A percentile compares a stretch with the other conserved stretches of the same genome.
Conservation (phyloP, 129 eudicot species). For the Flaveria bidentis region DNA sequence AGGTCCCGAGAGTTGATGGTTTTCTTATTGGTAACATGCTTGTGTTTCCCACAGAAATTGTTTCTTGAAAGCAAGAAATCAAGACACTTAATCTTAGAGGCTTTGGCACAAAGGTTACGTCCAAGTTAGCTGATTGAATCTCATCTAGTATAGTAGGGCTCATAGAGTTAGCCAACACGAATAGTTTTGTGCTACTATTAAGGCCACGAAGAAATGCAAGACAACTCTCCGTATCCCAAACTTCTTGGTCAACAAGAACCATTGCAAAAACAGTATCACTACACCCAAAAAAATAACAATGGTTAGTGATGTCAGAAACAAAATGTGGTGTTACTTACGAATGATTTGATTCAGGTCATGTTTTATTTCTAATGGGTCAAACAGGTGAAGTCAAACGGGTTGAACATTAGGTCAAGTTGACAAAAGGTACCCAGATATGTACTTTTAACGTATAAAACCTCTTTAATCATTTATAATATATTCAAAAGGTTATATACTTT, state of each 20-base stretch:
- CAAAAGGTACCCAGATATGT: slow-evolving; percentile 4
- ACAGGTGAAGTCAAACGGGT: background rate
- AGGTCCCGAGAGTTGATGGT: slow-evolving; percentile 51
- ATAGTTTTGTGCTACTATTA: slow-evolving; percentile 46
- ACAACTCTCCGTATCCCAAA: slow-evolving; percentile 52
- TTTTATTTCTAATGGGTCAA: slow-evolving; percentile 5
- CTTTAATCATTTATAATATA: background rate
- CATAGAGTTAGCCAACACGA: slow-evolving; percentile 45
- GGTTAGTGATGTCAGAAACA: background rate
- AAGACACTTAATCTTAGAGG: slow-evolving; percentile 66
- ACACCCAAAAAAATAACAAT: background rate
- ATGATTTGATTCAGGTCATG: background rate
- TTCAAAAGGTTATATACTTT: background rate
- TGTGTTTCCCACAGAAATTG: slow-evolving; percentile 42
- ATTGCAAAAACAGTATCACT: slow-evolving; percentile 48
- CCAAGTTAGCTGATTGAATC: slow-evolving; percentile 55
- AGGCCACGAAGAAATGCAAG: slow-evolving; percentile 36
- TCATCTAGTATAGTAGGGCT: slow-evolving; percentile 38
- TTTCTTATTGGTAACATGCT: slow-evolving; percentile 38
- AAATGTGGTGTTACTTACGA: background rate
- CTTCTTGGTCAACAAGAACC: slow-evolving; percentile 72
- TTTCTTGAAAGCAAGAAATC: slow-evolving; percentile 61
- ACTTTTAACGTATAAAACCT: background rate
- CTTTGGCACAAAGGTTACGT: slow-evolving; percentile 53
- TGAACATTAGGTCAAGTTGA: background rate